Evolutionary conservation across 2,329 filamentous ascomycete species (phyloP), one percentile per base, ranked within the genome.

Genomic region (Pleoardoris graminearum): DNA sequence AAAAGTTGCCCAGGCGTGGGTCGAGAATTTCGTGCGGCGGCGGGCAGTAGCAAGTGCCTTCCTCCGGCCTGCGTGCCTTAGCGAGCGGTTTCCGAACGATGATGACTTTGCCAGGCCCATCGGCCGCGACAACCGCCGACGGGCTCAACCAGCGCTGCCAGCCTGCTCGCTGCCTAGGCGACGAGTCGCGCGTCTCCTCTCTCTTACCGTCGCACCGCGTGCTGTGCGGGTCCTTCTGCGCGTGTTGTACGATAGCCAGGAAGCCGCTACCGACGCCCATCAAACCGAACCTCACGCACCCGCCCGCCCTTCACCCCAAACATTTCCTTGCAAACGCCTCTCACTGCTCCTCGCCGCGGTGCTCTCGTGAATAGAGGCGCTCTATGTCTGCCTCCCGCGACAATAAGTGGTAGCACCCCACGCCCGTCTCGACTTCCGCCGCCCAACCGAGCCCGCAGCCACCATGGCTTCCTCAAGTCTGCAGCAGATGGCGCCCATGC

Each of bases 391-490:
- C 48, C 39, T 45, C 36, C 32, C 30, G 36, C 21, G 7, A 32
- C 14, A 14, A 4, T 7, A 33, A 29, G 45, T 51, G 53, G 53
- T 55, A 55, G 53, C 53, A 55, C 41, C 27, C 23, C 48, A 29
- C 27, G 48, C 36, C 23, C 48, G 6, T 25, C 25, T 41, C 11
- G 29, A 35, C 17, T 36, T 32, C 39, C 33, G 25, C 43, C 38
- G 45, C 44, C 42, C 29, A 48, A 30, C 48, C n/a, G 22, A 47
- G 44, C 49, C 44, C 43, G 49, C 48, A 37, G 44, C 41, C 50
- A n/a, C 51, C 48, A 73, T 72, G 69, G 65, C 68, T 30, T 62
- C 70, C 32, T 61, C 67, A 27, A 72, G 69, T 49, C 69, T 79
- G 33, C 76, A 80, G 59, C 70, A 72, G 56, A 69, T 73, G 61